Conservation (phyloP, 495 filamentous ascomycete species). For the Cladorrhinum samala region DNA sequence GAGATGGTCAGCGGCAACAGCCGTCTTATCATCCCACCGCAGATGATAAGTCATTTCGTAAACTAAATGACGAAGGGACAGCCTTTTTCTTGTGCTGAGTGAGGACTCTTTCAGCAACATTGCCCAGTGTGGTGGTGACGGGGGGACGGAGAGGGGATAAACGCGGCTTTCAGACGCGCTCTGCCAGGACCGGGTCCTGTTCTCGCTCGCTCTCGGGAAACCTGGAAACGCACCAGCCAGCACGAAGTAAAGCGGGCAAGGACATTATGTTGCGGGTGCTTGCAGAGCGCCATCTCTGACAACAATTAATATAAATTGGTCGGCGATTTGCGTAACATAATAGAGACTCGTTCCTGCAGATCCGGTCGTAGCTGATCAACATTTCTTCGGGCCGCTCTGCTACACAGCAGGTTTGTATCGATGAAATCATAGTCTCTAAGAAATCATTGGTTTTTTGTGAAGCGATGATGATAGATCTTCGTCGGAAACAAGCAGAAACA, state of each 20-base stretch:
- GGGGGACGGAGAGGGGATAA: too few relatives aligned
- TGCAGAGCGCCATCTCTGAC: constrained; percentile 2
- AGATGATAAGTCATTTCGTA: not conserved
- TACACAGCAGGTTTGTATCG: too few relatives aligned
- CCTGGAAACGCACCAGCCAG: not conserved
- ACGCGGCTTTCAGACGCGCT: too few relatives aligned
- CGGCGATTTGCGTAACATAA: constrained; percentile 31
- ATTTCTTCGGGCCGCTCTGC: not conserved
- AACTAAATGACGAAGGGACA: too few relatives aligned
- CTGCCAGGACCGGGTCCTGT: too few relatives aligned
- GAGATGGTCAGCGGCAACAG: not conserved
- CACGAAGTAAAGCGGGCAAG: not conserved
- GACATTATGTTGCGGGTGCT: constrained; percentile 3
- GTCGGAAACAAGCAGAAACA: too few relatives aligned
- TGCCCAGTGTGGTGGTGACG: too few relatives aligned
- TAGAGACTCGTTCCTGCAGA: constrained; percentile 22
- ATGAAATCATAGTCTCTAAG: not conserved
- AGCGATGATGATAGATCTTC: too few relatives aligned
- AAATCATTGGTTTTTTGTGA: not conserved
- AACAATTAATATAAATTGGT: constrained; percentile 14
- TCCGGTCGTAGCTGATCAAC: constrained; percentile 1
- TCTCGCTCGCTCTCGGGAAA: too few relatives aligned
- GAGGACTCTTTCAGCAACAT: too few relatives aligned
- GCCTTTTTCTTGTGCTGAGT: too few relatives aligned
- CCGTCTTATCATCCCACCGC: not conserved